These are phyloP conservation scores for Trichosporon sp. DNA, from an alignment of 1,284 basidiomycete species.

Conservation along the genomic window DNA sequence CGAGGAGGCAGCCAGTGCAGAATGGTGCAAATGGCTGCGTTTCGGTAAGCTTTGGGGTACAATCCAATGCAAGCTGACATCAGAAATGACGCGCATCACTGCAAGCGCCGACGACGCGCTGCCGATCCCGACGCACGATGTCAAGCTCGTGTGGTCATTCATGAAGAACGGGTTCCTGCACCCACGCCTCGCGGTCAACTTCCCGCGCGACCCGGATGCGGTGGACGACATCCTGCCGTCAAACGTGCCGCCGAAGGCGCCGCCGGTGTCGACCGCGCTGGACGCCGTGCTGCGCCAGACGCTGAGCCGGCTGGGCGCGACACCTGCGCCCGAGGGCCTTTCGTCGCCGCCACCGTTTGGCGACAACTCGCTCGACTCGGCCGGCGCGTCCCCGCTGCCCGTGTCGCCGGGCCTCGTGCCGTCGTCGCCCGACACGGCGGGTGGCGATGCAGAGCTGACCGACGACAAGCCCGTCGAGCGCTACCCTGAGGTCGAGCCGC, in stretches of 20 bases:
- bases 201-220: conserved; percentile 24
- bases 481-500: conserved; percentile 12
- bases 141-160: conserved; percentile 45
- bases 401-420: not conserved
- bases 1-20: conserved; percentile 30
- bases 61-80: not conserved
- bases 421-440: conserved; percentile 15
- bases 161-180: conserved; percentile 36
- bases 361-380: conserved; percentile 1
- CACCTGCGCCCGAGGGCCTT: not conserved
- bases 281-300: conserved; percentile 14
- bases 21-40: conserved; percentile 46
- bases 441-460: not conserved
- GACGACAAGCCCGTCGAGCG: conserved; percentile 3
- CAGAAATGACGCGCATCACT: conserved; percentile 13
- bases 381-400: not conserved
- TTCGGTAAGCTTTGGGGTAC: conserved; percentile 30
- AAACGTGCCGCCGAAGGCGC: not conserved
- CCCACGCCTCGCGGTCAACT: conserved; percentile 30
- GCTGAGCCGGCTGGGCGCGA: conserved; percentile 1
- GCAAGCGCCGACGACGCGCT: conserved; percentile 10
- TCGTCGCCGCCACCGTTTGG: conserved; percentile 2
- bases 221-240: conserved; percentile 6
- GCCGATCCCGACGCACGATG: conserved; percentile 29
- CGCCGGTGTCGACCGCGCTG: not conserved